Conservation (phyloP, 2,329 filamentous ascomycete genomes). For the Bipolaris victoriae region DNA sequence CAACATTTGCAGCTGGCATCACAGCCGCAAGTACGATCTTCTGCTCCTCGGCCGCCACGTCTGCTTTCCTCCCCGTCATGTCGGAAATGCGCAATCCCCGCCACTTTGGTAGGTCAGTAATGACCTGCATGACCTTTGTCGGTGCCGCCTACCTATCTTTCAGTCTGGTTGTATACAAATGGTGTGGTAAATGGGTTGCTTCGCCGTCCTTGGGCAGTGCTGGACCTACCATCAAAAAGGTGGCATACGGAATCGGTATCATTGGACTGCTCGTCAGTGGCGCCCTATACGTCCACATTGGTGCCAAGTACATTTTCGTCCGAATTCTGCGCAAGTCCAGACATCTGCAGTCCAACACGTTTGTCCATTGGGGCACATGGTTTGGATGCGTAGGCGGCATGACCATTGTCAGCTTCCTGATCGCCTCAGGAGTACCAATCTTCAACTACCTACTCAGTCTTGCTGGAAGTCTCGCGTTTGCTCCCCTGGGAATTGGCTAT, state of each 20-base stretch:
- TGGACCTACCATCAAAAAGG: conserved; percentile 64
- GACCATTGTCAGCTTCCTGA: conserved; percentile 55
- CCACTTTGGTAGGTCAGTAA: conserved; percentile 67
- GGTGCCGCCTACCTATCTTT: conserved; percentile 65
- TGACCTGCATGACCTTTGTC: conserved; percentile 64
- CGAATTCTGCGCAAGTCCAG: conserved; percentile 58
- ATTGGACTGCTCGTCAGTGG: conserved; percentile 61
- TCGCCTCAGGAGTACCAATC: conserved; percentile 62
- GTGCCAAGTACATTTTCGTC: conserved; percentile 63
- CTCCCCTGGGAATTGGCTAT: conserved; percentile 57
- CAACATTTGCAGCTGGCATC: conserved; percentile 65
- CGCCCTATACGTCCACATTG: conserved; percentile 57
- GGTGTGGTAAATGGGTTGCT: conserved; percentile 67
- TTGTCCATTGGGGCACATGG: conserved; percentile 65
- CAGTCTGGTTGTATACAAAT: conserved; percentile 66
- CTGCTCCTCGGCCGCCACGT: conserved; percentile 64
- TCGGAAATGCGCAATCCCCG: conserved; percentile 66
- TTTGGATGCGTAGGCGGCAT: conserved; percentile 54
- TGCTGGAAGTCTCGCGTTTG: conserved; percentile 59
- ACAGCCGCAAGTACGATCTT: conserved; percentile 64
- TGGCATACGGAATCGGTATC: conserved; percentile 65
- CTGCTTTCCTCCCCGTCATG: conserved; percentile 68
- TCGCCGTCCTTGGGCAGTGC: conserved; percentile 67
- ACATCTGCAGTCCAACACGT: conserved; percentile 60
- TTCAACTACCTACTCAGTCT: conserved; percentile 61